phyloP scores from a whole-genome alignment of 441 rosid genomes.

The Lepidium campestre region DNA sequence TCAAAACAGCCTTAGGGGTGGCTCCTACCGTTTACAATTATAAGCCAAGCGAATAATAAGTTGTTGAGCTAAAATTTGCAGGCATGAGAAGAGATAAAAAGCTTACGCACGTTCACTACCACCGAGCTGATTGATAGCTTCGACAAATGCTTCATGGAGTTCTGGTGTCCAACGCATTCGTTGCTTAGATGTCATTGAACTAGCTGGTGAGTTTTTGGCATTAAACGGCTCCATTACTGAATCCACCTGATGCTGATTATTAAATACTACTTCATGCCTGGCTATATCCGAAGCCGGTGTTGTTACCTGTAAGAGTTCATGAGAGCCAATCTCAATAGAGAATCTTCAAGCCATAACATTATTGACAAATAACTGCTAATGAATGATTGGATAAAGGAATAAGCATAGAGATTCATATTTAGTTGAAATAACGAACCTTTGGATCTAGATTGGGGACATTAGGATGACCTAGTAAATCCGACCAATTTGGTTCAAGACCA shows the following conservation, averaged over 20 bases:
- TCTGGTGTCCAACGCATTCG: conserved; percentile 98
- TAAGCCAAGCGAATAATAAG: conserved; percentile 14
- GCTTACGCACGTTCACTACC: conserved; percentile 74
- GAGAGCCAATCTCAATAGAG: background rate
- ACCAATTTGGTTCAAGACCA: conserved; percentile 60
- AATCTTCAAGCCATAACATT: background rate
- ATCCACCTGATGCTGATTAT: conserved; percentile 33
- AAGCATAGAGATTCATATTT: background rate
- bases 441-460: conserved; percentile 36
- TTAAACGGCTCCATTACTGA: conserved; percentile 29
- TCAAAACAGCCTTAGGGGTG: conserved; percentile 83
- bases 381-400: background rate
- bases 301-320: conserved; percentile 29
- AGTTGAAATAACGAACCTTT: conserved; percentile 39
- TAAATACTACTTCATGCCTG: conserved; percentile 32
- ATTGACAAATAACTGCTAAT: background rate
- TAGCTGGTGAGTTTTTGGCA: conserved; percentile 32
- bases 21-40: conserved; percentile 55
- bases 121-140: conserved; percentile 84
- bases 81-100: background rate
- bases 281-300: conserved; percentile 28
- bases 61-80: background rate
- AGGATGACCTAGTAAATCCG: conserved; percentile 52
- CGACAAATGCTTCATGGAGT: conserved; percentile 86
- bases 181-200: conserved; percentile 41